Conservation (phyloP, 139 green algal species). For the Chlorella sp. region DNA sequence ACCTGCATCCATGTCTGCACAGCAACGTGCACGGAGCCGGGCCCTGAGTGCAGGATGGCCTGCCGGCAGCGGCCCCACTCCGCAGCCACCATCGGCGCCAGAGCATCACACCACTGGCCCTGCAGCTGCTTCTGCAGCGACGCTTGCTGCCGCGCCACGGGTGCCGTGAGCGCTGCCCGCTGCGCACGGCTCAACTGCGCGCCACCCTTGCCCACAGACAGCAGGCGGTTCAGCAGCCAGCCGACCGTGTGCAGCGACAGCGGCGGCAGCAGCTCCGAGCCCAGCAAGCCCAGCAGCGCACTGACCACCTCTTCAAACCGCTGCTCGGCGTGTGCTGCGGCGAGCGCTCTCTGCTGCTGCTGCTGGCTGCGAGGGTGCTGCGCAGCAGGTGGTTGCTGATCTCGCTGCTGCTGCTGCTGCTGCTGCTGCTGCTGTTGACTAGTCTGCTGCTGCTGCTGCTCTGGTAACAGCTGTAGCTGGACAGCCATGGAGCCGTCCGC, state of each 20-base stretch:
- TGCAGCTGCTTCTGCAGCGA: slow-evolving; percentile 53
- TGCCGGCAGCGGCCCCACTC: slow-evolving; percentile 65
- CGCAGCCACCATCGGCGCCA: slow-evolving; percentile 64
- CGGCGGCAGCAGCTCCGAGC: slow-evolving; percentile 54
- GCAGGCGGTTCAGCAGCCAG: slow-evolving; percentile 67
- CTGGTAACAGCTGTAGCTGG: neutral
- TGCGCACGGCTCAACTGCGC: slow-evolving; percentile 1
- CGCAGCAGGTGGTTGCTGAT: neutral
- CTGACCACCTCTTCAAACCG: slow-evolving; percentile 47
- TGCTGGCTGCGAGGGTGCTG: neutral
- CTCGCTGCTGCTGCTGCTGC: neutral
- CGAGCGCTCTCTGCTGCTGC: neutral
- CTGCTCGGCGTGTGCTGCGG: neutral
- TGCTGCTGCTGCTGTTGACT: neutral
- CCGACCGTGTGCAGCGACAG: slow-evolving; percentile 50
- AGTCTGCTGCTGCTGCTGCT: neutral
- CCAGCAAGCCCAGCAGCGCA: slow-evolving; percentile 56
- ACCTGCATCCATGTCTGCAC: slow-evolving; percentile 63
- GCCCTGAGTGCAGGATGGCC: slow-evolving; percentile 34
- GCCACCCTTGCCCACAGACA: slow-evolving; percentile 34
- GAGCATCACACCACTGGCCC: slow-evolving; percentile 80
- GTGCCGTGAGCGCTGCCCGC: slow-evolving; percentile 31
- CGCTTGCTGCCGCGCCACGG: slow-evolving; percentile 32
- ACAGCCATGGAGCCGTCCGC: neutral
- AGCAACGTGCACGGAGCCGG: slow-evolving; percentile 43